These are phyloP conservation scores for Cercospora beticola DNA, from an alignment of 2,329 filamentous ascomycete species.

Conservation along the genomic window DNA sequence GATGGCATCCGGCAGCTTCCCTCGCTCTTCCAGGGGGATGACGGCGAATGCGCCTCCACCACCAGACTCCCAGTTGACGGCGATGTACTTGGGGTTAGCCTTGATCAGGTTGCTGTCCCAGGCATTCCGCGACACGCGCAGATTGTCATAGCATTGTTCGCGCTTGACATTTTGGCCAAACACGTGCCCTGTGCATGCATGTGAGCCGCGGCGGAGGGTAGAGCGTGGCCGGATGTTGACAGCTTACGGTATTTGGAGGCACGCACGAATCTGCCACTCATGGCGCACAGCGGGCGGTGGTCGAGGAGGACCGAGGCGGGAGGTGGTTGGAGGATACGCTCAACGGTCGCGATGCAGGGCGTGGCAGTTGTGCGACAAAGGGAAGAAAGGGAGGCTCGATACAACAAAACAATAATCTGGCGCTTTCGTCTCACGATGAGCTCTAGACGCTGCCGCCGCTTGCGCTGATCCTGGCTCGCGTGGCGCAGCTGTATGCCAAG, in stretches of 20 bases:
- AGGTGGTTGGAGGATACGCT: not conserved
- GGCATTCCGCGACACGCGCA: conserved; percentile 95
- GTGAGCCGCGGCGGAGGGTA: conserved; percentile 16
- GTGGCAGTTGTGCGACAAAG: not conserved
- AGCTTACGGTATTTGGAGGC: conserved; percentile 70
- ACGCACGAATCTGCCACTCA: conserved; percentile 72
- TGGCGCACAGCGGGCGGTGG: conserved; percentile 36
- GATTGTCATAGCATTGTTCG: conserved; percentile 98
- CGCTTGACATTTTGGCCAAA: conserved; percentile 95
- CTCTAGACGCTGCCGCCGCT: not conserved
- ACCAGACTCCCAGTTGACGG: conserved; percentile 97
- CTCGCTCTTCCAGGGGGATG: conserved; percentile 83
- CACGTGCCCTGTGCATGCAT: conserved; percentile 72
- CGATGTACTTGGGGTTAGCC: conserved; percentile 92
- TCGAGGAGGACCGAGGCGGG: not conserved
- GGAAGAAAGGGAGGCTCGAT: not conserved
- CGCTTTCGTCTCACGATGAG: not conserved
- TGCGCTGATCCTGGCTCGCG: not conserved
- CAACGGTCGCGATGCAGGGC: not conserved
- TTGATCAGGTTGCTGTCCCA: conserved; percentile 99
- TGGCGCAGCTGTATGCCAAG: not conserved
- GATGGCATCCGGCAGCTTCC: conserved; percentile 87
- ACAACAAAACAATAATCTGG: not conserved
- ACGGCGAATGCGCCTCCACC: conserved; percentile 97
- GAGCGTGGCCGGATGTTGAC: conserved; percentile 2